phyloP scores from a whole-genome alignment of 257 asterid species.

The Salvia splendens region DNA sequence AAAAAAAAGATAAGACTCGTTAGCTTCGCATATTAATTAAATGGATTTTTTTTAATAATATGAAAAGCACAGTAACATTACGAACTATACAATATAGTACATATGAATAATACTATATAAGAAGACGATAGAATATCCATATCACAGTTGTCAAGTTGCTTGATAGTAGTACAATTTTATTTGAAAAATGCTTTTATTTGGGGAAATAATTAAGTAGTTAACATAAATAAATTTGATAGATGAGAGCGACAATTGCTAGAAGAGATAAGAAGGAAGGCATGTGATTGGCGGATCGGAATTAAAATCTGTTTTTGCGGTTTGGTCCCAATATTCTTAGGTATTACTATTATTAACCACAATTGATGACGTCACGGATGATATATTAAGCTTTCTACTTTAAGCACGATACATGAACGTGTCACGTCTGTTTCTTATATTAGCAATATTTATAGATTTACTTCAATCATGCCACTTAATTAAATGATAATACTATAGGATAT shows the following conservation, averaged over 20 bases:
- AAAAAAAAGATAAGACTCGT: too few species aligned
- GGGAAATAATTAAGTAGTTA: neutral
- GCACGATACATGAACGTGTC: neutral
- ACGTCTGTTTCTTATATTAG: neutral
- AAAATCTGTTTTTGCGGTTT: neutral
- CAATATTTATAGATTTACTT: neutral
- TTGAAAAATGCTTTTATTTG: neutral
- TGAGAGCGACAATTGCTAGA: neutral
- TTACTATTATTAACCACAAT: neutral
- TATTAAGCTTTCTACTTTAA: neutral
- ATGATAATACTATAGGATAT: too few species aligned
- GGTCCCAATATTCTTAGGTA: slow-evolving; percentile 18
- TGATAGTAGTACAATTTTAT: neutral
- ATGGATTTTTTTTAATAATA: too few species aligned
- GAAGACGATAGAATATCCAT: too few species aligned
- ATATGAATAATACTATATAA: too few species aligned
- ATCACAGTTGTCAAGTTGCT: too few species aligned
- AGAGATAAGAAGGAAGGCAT: slow-evolving; percentile 11
- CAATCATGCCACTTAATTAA: neutral
- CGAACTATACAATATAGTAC: too few species aligned
- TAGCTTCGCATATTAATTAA: too few species aligned
- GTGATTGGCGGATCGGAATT: slow-evolving; percentile 19
- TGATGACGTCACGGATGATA: neutral
- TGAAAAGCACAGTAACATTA: too few species aligned
- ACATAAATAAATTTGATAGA: neutral